Evolutionary conservation across 2,329 filamentous ascomycete genomes (phyloP), one percentile per base, ranked within the genome.

Genomic region (Diplodia corticola): DNA sequence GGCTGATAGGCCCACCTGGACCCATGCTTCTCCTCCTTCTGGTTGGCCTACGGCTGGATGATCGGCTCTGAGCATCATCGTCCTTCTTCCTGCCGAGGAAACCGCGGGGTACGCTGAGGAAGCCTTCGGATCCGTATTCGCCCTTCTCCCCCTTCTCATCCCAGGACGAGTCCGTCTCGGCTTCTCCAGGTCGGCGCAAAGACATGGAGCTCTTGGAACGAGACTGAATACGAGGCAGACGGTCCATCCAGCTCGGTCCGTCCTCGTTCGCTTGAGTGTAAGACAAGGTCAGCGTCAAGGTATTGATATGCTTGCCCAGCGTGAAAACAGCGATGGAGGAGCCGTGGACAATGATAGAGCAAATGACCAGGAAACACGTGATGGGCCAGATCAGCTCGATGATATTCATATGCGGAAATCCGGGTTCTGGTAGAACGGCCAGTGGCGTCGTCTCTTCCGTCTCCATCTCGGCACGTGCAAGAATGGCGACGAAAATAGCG

Each of bases 301-400:
- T 98, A 80, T 98, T 98, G 85, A 99, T 99, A 68, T 91, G 93
- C 79, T 98, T 99, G 72, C 95, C 95, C 1, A 99, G 86, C 0
- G 95, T 98, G 73, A 99, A 99, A 9, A 99, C 95, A 5, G 95
- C 95, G 71, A 99, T 91, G 0, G 95, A 98, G n/a, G 95, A 98
- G 24, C 95, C 95, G 73, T 99, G 95, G 1, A 99, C 92, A 44
- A 98, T 80, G 72, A 99, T 99, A 13, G 95, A 99, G 3, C 91
- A 86, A 63, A 99, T 91, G 68, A 99, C 94, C 73, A 99, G 82
- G 78, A 99, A 99, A 0, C 92, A 92, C 0, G 91, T 92, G 67
- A 99, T 93, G 0, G 95, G 95, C 95, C 95, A 99, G 55, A 99
- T 96, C 30, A 97, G 81, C 64, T 91, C 86, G 61, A 98, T 88